Evolutionary conservation across 1,284 basidiomycete genomes (phyloP).

Genomic region (Prillingera fragicola): DNA sequence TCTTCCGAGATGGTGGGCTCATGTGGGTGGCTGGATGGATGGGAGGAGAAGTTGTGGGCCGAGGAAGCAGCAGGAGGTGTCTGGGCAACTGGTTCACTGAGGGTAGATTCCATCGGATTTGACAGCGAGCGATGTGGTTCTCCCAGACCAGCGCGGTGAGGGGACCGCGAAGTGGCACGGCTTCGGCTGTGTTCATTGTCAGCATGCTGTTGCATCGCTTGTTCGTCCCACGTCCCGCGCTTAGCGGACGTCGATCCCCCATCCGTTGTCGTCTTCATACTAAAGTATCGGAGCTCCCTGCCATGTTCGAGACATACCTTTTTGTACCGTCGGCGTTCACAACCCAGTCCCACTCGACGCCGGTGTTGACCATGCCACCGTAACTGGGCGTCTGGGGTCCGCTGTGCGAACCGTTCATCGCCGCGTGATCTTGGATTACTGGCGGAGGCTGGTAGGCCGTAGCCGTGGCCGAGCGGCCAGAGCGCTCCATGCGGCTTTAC

Average conservation of each 20-base stretch:
- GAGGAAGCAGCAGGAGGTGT: conserved; percentile 12
- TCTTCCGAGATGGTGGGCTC: conserved; percentile 40
- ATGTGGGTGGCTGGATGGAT: conserved; percentile 23
- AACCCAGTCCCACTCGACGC: conserved; percentile 45
- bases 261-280: too few species aligned
- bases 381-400: conserved; percentile 46
- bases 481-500: conserved; percentile 16
- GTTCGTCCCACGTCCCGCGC: too few species aligned
- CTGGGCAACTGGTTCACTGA: conserved; percentile 5
- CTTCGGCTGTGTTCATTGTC: too few species aligned
- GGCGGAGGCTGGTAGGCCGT: conserved; percentile 37
- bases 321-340: conserved; percentile 33
- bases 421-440: conserved; percentile 21
- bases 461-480: conserved; percentile 12
- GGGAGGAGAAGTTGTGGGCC: conserved; percentile 13
- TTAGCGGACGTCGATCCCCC: too few species aligned
- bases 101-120: conserved; percentile 9
- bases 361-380: conserved; percentile 54
- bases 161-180: conserved; percentile 38
- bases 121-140: conserved; percentile 24
- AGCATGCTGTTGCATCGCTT: too few species aligned
- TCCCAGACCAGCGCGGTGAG: conserved; percentile 25
- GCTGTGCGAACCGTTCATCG: conserved; percentile 51
- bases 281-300: too few species aligned
- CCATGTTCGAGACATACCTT: conserved; percentile 39